These are phyloP conservation scores for Cucurbita ficifolia DNA, from an alignment of 306 rosid species.

Conservation along the genomic window DNA sequence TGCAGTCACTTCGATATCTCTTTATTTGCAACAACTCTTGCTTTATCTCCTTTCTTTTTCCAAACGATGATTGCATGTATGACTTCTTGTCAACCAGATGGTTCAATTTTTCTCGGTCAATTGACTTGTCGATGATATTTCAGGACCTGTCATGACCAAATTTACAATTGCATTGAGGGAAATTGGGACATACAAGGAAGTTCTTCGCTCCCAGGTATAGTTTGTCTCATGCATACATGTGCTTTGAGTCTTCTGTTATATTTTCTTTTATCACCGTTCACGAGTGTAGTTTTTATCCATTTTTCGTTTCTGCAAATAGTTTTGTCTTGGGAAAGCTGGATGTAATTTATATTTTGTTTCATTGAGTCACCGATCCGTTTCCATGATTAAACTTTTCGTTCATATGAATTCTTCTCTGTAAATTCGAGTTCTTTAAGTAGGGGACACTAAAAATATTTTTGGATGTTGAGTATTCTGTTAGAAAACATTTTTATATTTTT, in stretches of 20 bases:
- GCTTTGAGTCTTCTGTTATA: background rate
- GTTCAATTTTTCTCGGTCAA: background rate
- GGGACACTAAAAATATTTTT: background rate
- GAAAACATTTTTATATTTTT: background rate
- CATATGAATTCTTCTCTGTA: background rate
- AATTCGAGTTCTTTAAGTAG: background rate
- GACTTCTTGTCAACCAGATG: background rate
- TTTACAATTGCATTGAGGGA: conserved; percentile 95
- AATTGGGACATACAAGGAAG: conserved; percentile 99
- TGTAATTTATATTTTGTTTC: background rate
- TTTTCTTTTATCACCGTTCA: background rate
- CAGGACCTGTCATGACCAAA: conserved; percentile 99
- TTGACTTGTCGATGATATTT: background rate
- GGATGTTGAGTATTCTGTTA: background rate
- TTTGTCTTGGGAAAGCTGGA: background rate
- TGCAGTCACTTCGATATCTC: background rate
- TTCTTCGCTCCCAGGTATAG: conserved; percentile 91
- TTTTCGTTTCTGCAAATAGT: background rate
- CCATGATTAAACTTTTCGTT: background rate
- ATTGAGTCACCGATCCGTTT: background rate
- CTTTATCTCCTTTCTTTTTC: background rate
- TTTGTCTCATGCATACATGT: background rate
- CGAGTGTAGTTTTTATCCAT: background rate
- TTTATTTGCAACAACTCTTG: background rate
- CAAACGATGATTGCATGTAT: background rate